These are phyloP conservation scores for Talaromyces sp. DNA, from an alignment of 2,329 filamentous ascomycete genomes.

Conservation along the genomic window DNA sequence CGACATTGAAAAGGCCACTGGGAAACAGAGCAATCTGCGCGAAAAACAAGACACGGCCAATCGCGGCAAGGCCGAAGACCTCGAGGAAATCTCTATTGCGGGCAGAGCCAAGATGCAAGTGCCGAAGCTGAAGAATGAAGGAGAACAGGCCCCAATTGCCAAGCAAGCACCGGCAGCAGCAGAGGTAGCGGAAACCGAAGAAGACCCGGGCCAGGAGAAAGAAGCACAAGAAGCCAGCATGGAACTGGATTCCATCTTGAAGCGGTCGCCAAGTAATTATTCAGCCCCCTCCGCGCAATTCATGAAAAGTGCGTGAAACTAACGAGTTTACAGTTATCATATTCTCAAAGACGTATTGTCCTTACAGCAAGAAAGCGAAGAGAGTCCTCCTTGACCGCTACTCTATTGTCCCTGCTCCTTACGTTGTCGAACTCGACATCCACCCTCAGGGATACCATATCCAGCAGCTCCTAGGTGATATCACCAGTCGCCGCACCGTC, in stretches of 20 bases:
- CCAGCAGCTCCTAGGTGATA: constrained; percentile 66
- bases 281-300: constrained; percentile 22
- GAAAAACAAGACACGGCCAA: constrained; percentile 23
- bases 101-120: constrained; percentile 51
- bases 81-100: constrained; percentile 48
- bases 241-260: constrained; percentile 74
- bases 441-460: constrained; percentile 70
- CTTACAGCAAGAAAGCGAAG: constrained; percentile 80
- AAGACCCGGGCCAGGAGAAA: constrained; percentile 10
- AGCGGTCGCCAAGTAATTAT: constrained; percentile 79
- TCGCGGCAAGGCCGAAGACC: constrained; percentile 13
- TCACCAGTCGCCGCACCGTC: constrained; percentile 78
- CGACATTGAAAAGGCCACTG: constrained; percentile 45
- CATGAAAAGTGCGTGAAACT: constrained; percentile 1
- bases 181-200: constrained; percentile 48
- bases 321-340: constrained; percentile 65
- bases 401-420: constrained; percentile 73
- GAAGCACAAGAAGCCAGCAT: constrained; percentile 51
- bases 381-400: constrained; percentile 78
- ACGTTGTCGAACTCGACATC: constrained; percentile 84
- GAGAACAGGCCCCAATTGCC: constrained; percentile 39
- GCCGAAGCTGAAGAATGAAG: constrained; percentile 30
- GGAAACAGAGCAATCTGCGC: constrained; percentile 20
- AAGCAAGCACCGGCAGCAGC: constrained; percentile 54
- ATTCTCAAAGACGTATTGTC: constrained; percentile 94